A percentile compares a stretch with the other conserved stretches of the same genome.
These are phyloP conservation scores for Aspergillus hiratsukae DNA, from an alignment of 2,329 filamentous ascomycete species.

Conservation along the genomic window DNA sequence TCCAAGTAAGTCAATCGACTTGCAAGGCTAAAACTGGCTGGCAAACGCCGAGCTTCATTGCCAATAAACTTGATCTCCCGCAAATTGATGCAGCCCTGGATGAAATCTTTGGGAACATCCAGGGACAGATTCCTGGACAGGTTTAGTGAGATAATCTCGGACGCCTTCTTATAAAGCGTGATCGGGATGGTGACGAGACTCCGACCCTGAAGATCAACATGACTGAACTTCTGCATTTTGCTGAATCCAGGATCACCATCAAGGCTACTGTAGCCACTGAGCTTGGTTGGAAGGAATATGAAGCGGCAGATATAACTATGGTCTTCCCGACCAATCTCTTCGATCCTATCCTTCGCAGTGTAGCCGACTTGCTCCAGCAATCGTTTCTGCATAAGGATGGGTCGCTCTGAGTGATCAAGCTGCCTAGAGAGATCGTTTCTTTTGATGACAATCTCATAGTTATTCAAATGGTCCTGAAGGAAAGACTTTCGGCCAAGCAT, in stretches of 20 bases:
- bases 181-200: slow-evolving; percentile 96
- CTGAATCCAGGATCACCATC: slow-evolving; percentile 74
- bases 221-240: slow-evolving; percentile 84
- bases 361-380: slow-evolving; percentile 91
- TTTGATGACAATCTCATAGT: slow-evolving; percentile 92
- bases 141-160: slow-evolving; percentile 92
- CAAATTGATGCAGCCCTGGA: slow-evolving; percentile 84
- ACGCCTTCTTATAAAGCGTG: slow-evolving; percentile 81
- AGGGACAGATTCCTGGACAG: slow-evolving; percentile 87
- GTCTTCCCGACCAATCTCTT: slow-evolving; percentile 92
- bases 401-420: slow-evolving; percentile 71
- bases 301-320: slow-evolving; percentile 97
- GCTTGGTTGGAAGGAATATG: slow-evolving; percentile 84
- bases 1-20: slow-evolving; percentile 81
- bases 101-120: slow-evolving; percentile 92
- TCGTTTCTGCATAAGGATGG: slow-evolving; percentile 85
- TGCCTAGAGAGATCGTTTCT: slow-evolving; percentile 88
- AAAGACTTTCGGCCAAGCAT: slow-evolving; percentile 94
- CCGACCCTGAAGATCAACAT: slow-evolving; percentile 84
- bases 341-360: slow-evolving; percentile 76
- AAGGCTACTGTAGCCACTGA: slow-evolving; percentile 70
- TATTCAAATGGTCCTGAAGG: slow-evolving; percentile 81
- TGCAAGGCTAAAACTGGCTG: slow-evolving; percentile 77
- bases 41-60: slow-evolving; percentile 84
- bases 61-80: slow-evolving; percentile 94